phyloP scores from a whole-genome alignment of 805 yeast genomes.

The Ogataea wickerhamii region DNA sequence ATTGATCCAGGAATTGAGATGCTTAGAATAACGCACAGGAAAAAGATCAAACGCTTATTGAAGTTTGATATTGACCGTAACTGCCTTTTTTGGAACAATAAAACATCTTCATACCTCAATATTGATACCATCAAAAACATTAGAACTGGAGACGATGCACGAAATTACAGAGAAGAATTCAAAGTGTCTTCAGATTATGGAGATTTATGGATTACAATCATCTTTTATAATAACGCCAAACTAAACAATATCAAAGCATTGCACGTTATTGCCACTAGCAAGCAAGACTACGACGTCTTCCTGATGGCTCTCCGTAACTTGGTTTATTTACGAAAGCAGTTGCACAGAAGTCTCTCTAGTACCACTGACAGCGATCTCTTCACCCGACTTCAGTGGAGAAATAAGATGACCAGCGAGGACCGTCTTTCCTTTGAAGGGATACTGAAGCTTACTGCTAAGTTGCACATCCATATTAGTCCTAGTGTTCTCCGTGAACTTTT shows the following conservation, averaged over 20 bases:
- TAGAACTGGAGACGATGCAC: constrained; percentile 66
- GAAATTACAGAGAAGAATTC: constrained; percentile 82
- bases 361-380: constrained; percentile 35
- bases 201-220: constrained; percentile 74
- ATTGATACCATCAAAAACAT: constrained; percentile 66
- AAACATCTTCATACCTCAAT: constrained; percentile 40
- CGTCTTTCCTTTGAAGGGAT: constrained; percentile 63
- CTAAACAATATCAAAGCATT: constrained; percentile 67
- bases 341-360: constrained; percentile 59
- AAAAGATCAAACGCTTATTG: constrained; percentile 56
- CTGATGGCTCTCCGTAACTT: constrained; percentile 53
- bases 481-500: constrained; percentile 49
- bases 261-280: constrained; percentile 65
- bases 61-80: constrained; percentile 54
- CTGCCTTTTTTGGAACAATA: constrained; percentile 54
- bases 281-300: constrained; percentile 51
- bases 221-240: constrained; percentile 58
- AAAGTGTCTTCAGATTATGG: constrained; percentile 64
- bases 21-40: constrained; percentile 66
- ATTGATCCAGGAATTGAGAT: constrained; percentile 58
- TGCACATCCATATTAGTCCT: constrained; percentile 71
- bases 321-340: constrained; percentile 52
- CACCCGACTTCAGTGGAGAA: constrained; percentile 61
- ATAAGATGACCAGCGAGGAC: constrained; percentile 34
- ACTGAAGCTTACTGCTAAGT: constrained; percentile 55